A percentile compares a stretch with the other conserved stretches of the same genome.
Evolutionary conservation across 345 rosid species (phyloP).

Genomic region (Populus alba): DNA sequence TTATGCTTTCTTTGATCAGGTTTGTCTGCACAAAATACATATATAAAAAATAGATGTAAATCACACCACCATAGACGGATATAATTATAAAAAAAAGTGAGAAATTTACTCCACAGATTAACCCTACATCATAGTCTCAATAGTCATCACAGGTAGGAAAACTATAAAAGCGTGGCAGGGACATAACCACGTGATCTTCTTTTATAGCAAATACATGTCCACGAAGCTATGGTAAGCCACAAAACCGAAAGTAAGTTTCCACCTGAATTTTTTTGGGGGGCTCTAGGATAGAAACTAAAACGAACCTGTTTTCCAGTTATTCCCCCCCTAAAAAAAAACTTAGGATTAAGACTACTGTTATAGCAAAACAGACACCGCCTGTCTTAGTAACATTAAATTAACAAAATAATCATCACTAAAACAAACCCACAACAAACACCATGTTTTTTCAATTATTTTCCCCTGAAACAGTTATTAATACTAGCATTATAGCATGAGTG

Average conservation of each 20-base stretch:
- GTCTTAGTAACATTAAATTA: neutral
- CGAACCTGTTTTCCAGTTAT: no score
- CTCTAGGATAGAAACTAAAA: no score
- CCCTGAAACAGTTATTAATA: neutral
- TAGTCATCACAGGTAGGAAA: neutral
- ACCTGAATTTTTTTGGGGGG: no score
- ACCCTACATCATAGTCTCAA: neutral
- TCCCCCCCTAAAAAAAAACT: no score
- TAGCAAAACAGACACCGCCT: neutral
- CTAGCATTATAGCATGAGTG: neutral
- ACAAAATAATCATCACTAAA: neutral
- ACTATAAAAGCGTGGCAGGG: neutral
- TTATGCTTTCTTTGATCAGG: slow-evolving; percentile 92
- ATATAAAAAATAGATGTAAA: neutral
- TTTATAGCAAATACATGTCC: neutral
- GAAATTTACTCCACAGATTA: neutral
- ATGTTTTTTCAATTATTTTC: neutral
- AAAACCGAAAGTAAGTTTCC: no score
- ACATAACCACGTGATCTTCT: neutral
- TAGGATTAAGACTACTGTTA: no score
- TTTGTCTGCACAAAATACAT: slow-evolving; percentile 58
- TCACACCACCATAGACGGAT: neutral
- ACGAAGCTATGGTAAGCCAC: neutral
- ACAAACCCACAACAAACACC: neutral
- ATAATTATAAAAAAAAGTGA: neutral